These are phyloP conservation scores for Mucor racemosus DNA, from an alignment of 371 early-diverging fungal genomes.

Conservation along the genomic window DNA sequence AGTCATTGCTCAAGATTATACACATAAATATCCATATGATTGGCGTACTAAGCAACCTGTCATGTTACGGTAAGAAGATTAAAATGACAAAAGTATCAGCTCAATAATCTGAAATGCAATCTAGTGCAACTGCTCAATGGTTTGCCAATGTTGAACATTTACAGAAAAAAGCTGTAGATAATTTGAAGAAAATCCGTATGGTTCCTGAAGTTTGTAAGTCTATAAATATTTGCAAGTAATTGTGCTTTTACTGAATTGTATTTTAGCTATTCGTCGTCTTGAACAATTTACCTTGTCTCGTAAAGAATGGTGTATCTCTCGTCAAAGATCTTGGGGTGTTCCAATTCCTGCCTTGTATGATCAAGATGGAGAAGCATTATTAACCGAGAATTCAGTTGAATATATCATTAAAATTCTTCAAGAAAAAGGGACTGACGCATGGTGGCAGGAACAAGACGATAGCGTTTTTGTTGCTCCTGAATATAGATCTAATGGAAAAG, in stretches of 20 bases:
- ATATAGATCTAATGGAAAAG: slow-evolving; percentile 57
- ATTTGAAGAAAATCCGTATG: slow-evolving; percentile 60
- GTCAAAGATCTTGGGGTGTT: slow-evolving; percentile 86
- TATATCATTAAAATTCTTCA: slow-evolving; percentile 71
- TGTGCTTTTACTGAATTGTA: not conserved
- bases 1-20: slow-evolving; percentile 51
- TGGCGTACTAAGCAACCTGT: slow-evolving; percentile 93
- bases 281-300: slow-evolving; percentile 70
- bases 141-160: slow-evolving; percentile 77
- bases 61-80: slow-evolving; percentile 58
- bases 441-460: slow-evolving; percentile 81
- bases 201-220: slow-evolving; percentile 67
- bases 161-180: slow-evolving; percentile 63
- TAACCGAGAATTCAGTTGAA: slow-evolving; percentile 67
- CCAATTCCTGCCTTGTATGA: slow-evolving; percentile 86
- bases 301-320: slow-evolving; percentile 93
- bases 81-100: not conserved
- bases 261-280: slow-evolving; percentile 57
- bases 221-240: not conserved
- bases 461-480: slow-evolving; percentile 73
- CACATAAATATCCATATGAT: slow-evolving; percentile 90
- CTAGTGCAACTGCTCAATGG: slow-evolving; percentile 87
- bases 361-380: slow-evolving; percentile 63
- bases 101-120: not conserved
- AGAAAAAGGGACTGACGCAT: slow-evolving; percentile 72